These are phyloP conservation scores for Clavispora santaluciae DNA, from an alignment of 805 yeast species.

Conservation along the genomic window DNA sequence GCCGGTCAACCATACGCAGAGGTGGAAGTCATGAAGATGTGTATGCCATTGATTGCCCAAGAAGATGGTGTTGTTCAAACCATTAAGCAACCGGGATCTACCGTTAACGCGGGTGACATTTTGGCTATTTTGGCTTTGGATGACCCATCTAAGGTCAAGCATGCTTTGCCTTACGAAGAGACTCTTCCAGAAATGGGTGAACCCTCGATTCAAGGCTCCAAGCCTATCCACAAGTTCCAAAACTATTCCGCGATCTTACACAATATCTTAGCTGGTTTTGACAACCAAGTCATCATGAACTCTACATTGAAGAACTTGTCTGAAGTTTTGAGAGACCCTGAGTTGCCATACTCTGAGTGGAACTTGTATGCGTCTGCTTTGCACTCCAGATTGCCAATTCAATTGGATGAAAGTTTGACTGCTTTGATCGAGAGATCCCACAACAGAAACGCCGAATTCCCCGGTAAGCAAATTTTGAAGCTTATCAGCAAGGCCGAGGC, in stretches of 20 bases:
- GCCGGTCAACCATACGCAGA: slow-evolving; percentile 96
- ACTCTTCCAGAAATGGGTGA: slow-evolving; percentile 86
- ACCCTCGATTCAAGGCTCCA: slow-evolving; percentile 77
- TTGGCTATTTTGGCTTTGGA: slow-evolving; percentile 91
- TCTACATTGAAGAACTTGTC: slow-evolving; percentile 70
- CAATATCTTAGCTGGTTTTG: slow-evolving; percentile 85
- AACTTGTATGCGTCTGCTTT: slow-evolving; percentile 76
- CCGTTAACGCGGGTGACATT: slow-evolving; percentile 93
- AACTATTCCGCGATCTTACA: slow-evolving; percentile 55
- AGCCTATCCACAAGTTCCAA: slow-evolving; percentile 72
- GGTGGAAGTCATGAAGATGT: slow-evolving; percentile 99
- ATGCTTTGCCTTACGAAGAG: slow-evolving; percentile 92
- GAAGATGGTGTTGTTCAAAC: slow-evolving; percentile 91
- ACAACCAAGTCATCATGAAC: slow-evolving; percentile 92
- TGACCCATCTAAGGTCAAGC: slow-evolving; percentile 96
- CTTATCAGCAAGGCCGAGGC: slow-evolving; percentile 59
- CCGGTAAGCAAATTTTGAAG: slow-evolving; percentile 79
- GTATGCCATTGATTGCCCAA: slow-evolving; percentile 92
- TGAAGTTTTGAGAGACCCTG: slow-evolving; percentile 68
- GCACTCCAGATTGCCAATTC: slow-evolving; percentile 81
- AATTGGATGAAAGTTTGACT: slow-evolving; percentile 64
- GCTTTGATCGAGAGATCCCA: slow-evolving; percentile 62
- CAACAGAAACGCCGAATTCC: slow-evolving; percentile 77
- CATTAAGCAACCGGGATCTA: slow-evolving; percentile 97
- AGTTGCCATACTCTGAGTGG: slow-evolving; percentile 95